Evolutionary conservation across 169 alveolate species (phyloP).

Genomic region (Babesia ovata): DNA sequence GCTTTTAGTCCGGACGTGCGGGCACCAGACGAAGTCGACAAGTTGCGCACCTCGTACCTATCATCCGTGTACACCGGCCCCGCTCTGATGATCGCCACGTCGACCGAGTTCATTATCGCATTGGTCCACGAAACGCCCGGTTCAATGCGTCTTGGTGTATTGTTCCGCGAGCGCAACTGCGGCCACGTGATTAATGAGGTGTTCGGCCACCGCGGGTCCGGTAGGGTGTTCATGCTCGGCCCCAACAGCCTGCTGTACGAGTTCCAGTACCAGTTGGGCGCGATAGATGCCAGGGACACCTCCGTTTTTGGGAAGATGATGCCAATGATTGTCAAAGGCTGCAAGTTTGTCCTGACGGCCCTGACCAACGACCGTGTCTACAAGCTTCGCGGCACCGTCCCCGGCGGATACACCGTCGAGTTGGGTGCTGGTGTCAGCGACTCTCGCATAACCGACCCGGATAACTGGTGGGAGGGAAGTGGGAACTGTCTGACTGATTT

Average conservation of each 20-base stretch:
- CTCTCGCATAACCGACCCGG: background rate
- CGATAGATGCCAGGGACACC: constrained; percentile 30
- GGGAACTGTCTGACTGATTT: constrained; percentile 40
- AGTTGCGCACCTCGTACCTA: constrained; percentile 5
- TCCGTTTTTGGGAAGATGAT: constrained; percentile 13
- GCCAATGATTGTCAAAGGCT: constrained; percentile 18
- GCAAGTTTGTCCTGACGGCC: constrained; percentile 1
- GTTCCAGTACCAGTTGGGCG: constrained; percentile 59
- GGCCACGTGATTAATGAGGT: constrained; percentile 33
- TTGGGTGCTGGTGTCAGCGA: background rate
- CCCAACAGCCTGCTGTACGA: constrained; percentile 52
- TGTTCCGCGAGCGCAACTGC: constrained; percentile 33
- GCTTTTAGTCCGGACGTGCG: background rate
- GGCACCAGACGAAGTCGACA: background rate
- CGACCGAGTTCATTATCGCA: constrained; percentile 43
- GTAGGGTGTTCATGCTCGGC: constrained; percentile 45
- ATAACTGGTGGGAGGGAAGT: constrained; percentile 20
- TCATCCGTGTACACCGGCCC: constrained; percentile 44
- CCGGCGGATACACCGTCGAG: constrained; percentile 34
- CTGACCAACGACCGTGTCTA: constrained; percentile 31
- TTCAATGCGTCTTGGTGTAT: constrained; percentile 8
- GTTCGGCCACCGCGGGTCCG: constrained; percentile 40
- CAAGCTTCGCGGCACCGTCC: constrained; percentile 31
- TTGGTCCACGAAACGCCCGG: constrained; percentile 15
- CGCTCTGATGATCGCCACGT: constrained; percentile 57